Base-by-base conservation (phyloP, 169 alveolate genomes). In the Plasmodium sp. region DNA sequence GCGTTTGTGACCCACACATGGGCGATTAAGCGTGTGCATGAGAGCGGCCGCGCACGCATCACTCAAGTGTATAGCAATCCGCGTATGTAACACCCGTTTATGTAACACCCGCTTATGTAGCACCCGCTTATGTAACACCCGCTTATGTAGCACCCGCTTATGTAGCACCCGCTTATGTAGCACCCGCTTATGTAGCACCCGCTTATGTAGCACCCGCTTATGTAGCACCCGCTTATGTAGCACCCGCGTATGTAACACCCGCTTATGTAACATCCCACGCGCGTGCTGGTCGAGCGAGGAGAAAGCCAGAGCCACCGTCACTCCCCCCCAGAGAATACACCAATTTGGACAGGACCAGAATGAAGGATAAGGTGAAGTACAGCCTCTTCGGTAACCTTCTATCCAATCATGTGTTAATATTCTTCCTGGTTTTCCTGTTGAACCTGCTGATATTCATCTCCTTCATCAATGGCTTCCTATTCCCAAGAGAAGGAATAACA, bases 401-500 rank as follows among this genome's bases (percentile, higher is more conserved):
- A 43, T 79, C 75, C 18, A 88, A 88, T 51, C 91, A 88, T 67
- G 43, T 62, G 27, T 22, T 88, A 79, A 80, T 88, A 39, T 88
- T 88, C 72, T 77, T 41, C 67, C 14, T 58, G 39, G 16, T 88
- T 14, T 71, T 88, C 43, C 73, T 88, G 22, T 27, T 88, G 72
- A 88, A 80, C 71, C 39, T 51, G 16, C 45, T 88, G 83, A 79
- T 88, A 14, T 77, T 79, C 36, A n/a, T 80, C 54, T 88, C 94
- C 5, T 88, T 58, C 39, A 80, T 88, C 73, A 88, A 88, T 43
- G 94, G 94, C n/a, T 88, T 79, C 72, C 82, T 88, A 79, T 88
- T 74, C 48, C 39, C 94, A 34, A 88, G 83, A 41, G 81, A 79
- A 73, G 77, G 77, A 79, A 80, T 88, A 45, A 43, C 54, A 18